Base-by-base conservation (phyloP, 148 eudicot species). In the Fagopyrum homotropicum region DNA sequence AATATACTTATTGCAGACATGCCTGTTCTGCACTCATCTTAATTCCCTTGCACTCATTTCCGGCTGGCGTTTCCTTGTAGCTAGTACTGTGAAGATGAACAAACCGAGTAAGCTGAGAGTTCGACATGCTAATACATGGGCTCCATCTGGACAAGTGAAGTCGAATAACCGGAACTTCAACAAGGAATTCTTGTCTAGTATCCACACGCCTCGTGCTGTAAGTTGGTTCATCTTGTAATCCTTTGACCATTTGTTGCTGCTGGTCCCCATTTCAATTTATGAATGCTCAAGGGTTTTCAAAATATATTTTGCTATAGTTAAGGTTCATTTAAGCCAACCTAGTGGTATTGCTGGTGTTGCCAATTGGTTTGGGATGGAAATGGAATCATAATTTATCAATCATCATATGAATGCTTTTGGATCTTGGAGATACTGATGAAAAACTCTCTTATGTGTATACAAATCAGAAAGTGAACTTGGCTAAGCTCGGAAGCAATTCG, bases 71-170 rank as follows among this genome's bases (percentile, higher is more conserved):
- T 61, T 61, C 44, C 46, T 46, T 69, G 76, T 83, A 94, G 98
- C 85, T 22, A 78, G 79, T 77, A 70, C 79, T 75, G 72, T 89
- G 79, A 86, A 87, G 75, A 86, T 90, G 63, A 82, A 88, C 84
- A 91, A 89, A 84, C 82, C 88, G 77, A 87, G 86, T 89, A 94
- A 88, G 81, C 92, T 93, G 26, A 88, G 88, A 77, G 86, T 89
- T 77, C 87, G 90, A 35, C 86, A 85, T 70, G 78, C 88, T 72
- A 85, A 83, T 82, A 91, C 91, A 17, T 91, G 95, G 91, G 83
- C 81, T 69, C 83, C 91, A 75, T 80, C 91, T 63, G 35, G 64
- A 59, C 64, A 30, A 17, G 15, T 30, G 16, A 94, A 90, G 81
- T 80, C 83, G 44, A 79, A 82, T 46, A 84, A 79, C 49, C 86